Evolutionary conservation across 192 early-diverging fungal genomes (phyloP).

Genomic region (Oehlia diaphana): DNA sequence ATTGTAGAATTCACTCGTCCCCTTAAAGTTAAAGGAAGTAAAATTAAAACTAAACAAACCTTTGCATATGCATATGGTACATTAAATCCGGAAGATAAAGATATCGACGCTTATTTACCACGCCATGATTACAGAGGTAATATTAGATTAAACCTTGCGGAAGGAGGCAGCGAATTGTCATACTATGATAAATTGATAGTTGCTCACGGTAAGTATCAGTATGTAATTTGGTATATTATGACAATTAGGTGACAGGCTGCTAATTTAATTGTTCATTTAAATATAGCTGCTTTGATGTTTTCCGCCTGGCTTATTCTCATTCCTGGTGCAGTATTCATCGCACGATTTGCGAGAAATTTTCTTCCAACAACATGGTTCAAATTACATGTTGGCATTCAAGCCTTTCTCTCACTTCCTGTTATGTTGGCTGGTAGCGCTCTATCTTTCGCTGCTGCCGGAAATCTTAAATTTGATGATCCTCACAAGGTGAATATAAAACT

Average conservation of each 20-base stretch:
- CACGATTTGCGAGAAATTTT: not conserved
- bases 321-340: constrained; percentile 20
- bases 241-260: not conserved
- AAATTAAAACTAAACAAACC: not conserved
- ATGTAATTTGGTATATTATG: not conserved
- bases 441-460: not conserved
- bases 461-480: not conserved
- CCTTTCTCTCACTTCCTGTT: not conserved
- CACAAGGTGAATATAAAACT: not conserved
- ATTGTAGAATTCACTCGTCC: not conserved
- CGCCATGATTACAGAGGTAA: not conserved
- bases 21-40: not conserved
- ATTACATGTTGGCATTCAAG: constrained; percentile 19
- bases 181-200: not conserved
- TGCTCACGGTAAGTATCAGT: constrained; percentile 21
- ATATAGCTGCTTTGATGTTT: constrained; percentile 17
- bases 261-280: not conserved
- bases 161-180: not conserved
- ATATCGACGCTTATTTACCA: not conserved
- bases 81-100: not conserved
- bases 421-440: not conserved
- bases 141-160: not conserved
- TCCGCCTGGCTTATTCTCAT: not conserved
- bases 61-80: not conserved
- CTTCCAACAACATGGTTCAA: constrained; percentile 3